These are phyloP conservation scores for Vaucheria bursata DNA, from an alignment of 352 stramenopile genomes.

Conservation along the genomic window DNA sequence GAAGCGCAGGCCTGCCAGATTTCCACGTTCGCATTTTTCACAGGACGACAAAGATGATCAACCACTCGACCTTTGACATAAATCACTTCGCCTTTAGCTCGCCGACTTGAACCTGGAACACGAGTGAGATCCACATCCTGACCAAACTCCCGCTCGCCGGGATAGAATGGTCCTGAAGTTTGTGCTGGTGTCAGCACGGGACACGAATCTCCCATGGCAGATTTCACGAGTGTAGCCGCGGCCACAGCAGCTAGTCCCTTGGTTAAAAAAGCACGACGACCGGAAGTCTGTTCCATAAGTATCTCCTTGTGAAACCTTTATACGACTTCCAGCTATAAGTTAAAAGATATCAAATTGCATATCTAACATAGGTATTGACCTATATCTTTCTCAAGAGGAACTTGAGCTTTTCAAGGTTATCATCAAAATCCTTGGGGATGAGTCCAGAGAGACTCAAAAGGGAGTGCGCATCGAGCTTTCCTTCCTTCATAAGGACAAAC, in stretches of 20 bases:
- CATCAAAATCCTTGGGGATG: background rate
- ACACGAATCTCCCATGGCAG: too few relatives aligned
- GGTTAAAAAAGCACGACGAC: too few relatives aligned
- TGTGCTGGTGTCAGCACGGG: too few relatives aligned
- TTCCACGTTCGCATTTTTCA: background rate
- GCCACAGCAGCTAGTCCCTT: too few relatives aligned
- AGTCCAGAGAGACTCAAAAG: background rate
- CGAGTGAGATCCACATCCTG: background rate
- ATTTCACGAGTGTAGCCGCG: too few relatives aligned
- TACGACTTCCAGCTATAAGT: too few relatives aligned
- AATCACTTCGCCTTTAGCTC: background rate
- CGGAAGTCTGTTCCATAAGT: too few relatives aligned
- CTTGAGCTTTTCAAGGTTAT: background rate
- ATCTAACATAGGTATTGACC: background rate
- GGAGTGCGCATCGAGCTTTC: background rate
- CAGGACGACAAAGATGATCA: background rate
- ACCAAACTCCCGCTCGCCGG: background rate
- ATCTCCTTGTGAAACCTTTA: too few relatives aligned
- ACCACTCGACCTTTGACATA: background rate
- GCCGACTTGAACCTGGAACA: background rate
- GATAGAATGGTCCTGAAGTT: background rate
- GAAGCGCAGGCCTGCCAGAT: background rate
- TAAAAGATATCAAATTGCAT: too few relatives aligned
- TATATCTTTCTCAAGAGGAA: background rate
- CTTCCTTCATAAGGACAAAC: background rate